Conservation (phyloP, 306 rosid genomes). For the Albizia julibrissin region DNA sequence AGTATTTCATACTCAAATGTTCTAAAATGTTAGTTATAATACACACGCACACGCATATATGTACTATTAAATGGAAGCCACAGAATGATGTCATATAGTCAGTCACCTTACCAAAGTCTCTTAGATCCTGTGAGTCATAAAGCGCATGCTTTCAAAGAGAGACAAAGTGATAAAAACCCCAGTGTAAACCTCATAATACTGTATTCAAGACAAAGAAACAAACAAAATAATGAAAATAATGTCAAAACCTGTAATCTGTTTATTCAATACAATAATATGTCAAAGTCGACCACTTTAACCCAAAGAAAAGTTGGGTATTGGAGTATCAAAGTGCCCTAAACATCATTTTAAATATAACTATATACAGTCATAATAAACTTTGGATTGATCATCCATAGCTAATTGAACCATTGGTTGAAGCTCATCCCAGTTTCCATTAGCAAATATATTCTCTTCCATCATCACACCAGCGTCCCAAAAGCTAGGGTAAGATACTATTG, state of each 20-base stretch:
- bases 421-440: constrained; percentile 72
- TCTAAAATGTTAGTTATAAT: background rate
- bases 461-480: constrained; percentile 39
- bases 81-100: background rate
- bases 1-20: background rate
- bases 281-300: background rate
- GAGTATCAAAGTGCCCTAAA: background rate
- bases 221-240: background rate
- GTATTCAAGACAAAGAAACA: background rate
- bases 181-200: background rate
- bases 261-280: background rate
- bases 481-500: constrained; percentile 31
- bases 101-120: background rate
- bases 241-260: background rate
- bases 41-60: no score
- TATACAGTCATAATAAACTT: constrained; percentile 39
- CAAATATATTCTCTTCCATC: constrained; percentile 42
- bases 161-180: background rate
- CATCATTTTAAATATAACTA: background rate
- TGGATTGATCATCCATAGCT: constrained; percentile 52
- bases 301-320: background rate
- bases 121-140: background rate
- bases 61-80: background rate
- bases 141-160: background rate
- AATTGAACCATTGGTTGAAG: constrained; percentile 63